These are phyloP conservation scores for Calonectria pauciramosa DNA, from an alignment of 2,329 filamentous ascomycete genomes.

Conservation along the genomic window DNA sequence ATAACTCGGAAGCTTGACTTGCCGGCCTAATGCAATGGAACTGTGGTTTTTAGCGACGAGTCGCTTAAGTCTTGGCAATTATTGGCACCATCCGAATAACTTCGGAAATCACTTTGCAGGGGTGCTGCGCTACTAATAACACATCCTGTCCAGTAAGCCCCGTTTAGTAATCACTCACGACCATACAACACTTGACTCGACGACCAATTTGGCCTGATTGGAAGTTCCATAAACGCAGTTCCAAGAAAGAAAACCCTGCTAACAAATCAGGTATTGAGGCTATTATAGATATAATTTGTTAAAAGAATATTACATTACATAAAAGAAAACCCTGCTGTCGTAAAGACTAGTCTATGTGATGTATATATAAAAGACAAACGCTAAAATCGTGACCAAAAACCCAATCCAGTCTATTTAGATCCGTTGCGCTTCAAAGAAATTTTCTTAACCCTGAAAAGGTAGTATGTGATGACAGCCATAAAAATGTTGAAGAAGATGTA, in stretches of 20 bases:
- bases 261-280: background rate
- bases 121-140: background rate
- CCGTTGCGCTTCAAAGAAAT: constrained; percentile 13
- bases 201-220: background rate
- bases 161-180: background rate
- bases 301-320: background rate
- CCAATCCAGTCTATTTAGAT: background rate
- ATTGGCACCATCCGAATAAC: background rate
- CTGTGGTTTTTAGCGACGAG: background rate
- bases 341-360: background rate
- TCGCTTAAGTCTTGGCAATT: background rate
- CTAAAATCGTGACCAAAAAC: background rate
- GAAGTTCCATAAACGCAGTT: background rate
- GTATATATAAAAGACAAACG: background rate
- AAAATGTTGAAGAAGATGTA: constrained; percentile 72
- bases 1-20: background rate
- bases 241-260: background rate
- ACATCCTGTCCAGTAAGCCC: background rate
- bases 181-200: background rate
- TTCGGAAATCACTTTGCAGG: background rate
- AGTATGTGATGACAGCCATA: constrained; percentile 70
- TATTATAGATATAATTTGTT: background rate
- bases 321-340: background rate
- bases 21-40: background rate
- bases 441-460: constrained; percentile 42